Evolutionary conservation across 495 filamentous ascomycete genomes (phyloP), one percentile per base, ranked within the genome.

Genomic region (Podospora pseudopauciseta): DNA sequence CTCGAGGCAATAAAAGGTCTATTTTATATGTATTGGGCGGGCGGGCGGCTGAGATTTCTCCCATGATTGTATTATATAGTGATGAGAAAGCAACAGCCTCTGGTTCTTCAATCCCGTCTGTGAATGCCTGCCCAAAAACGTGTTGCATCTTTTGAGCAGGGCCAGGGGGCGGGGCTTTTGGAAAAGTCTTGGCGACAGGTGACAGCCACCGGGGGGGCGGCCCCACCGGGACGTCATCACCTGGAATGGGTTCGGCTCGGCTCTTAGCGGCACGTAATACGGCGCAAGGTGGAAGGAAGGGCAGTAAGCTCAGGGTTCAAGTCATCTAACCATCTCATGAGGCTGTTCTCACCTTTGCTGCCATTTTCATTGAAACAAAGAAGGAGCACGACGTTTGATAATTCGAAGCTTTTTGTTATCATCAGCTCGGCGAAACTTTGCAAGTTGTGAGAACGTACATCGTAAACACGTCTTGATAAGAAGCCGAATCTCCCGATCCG

Each of bases 141-240:
- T 49, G 39, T 49, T 11, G 13, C 39, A 49, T 49, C 7, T 49
- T 11, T 49, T 3, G 39, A 23, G 23, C 23, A 23, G 23, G 23
- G 23, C 23, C 23, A 23, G 23, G 23, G 23, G 23, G 23, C 23
- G 23, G 23, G 23, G 23, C 23, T 23, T 23, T 23, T 23, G 23
- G 23, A 23, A 23, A 23, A 23, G 23, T 49, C 39, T 49, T 49
- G 39, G 39, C 39, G 39, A 49, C 39, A 49, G 39, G 9, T 49
- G 23, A 58, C 55, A 58, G n/a, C 55, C 55, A 19, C 55, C 3
- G 0, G 54, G 54, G 6, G 19, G 54, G 54, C 23, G n/a, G 55
- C 55, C 55, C 55, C 55, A 58, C 55, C 55, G n/a, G 55, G n/a
- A 58, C 55, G 55, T 58, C 55, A 58, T 58, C 55, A 20, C 55